Base-by-base conservation (phyloP, 148 eudicot genomes). In the Arctostaphylos glauca region DNA sequence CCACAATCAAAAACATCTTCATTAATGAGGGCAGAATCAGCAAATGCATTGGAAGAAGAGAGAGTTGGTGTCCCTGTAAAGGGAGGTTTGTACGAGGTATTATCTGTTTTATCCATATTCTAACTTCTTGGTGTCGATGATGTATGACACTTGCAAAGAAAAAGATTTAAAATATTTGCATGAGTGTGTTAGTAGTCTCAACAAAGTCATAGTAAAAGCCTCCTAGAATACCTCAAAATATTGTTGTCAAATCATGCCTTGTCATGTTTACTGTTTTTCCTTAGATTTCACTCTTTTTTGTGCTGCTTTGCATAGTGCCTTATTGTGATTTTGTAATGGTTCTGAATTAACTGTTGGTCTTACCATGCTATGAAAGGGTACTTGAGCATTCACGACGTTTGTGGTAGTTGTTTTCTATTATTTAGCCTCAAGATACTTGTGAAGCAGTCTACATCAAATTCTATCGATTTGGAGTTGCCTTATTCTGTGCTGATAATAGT, bases 61-160 rank as follows among this genome's bases (percentile, higher is more conserved):
- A 93, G 99, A 88, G 99, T 97, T 79, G 99, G 99, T 64, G 99
- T 97, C 78, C 96, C 99, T 87, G 99, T 97, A 41, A 97, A 97
- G 87, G 99, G 99, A 85, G 99, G 99, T 59, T 87, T 97, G 44
- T 94, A 97, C 85, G 99, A 97, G 99, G 99, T 94, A 89, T 82
- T 12, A 18, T 67, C 58, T 81, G 31, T 18, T 81, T 53, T 79
- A 79, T 48, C n/a, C 23, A 12, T 64, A 68, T 56, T 19, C 41
- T 43, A 18, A 76, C 76, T 64, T 79, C 58, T 62, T 49, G 59
- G 54, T 77, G 64, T 31, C 3, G 15, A 25, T 77, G 78, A 75
- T 23, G 18, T 18, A 72, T 46, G 52, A 16, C 12, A 72, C 50
- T 72, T 72, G 50, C 7, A 38, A 44, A 72, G 76, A 46, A 72